Conservation (phyloP, 352 stramenopile genomes). For the Vaucheria bursata region DNA sequence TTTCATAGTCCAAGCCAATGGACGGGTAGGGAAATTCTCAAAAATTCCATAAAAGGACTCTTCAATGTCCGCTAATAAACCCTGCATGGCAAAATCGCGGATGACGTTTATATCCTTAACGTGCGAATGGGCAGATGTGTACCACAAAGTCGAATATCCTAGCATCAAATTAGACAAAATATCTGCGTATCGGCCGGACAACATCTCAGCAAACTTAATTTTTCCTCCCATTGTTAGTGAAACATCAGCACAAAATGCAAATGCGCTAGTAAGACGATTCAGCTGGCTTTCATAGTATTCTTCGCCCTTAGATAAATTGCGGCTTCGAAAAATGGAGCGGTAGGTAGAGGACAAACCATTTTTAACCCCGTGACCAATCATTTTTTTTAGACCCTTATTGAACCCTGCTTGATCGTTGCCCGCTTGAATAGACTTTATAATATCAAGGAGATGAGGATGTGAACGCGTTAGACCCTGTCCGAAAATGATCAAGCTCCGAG, state of each 20-base stretch:
- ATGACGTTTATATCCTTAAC: constrained; percentile 86
- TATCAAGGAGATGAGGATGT: constrained; percentile 90
- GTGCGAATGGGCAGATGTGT: constrained; percentile 75
- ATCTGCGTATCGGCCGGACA: constrained; percentile 90
- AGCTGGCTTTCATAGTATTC: constrained; percentile 90
- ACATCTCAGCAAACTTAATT: constrained; percentile 96
- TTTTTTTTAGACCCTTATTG: constrained; percentile 83
- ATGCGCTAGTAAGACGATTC: constrained; percentile 88
- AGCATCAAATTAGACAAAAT: constrained; percentile 92
- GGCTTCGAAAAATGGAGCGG: constrained; percentile 73
- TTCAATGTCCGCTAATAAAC: constrained; percentile 74
- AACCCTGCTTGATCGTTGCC: constrained; percentile 74
- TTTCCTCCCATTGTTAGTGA: constrained; percentile 90
- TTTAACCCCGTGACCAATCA: constrained; percentile 79
- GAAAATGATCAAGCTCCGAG: constrained; percentile 90
- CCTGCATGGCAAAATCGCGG: constrained; percentile 79
- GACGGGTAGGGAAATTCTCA: constrained; percentile 88
- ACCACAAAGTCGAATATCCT: constrained; percentile 91
- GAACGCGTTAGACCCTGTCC: constrained; percentile 92
- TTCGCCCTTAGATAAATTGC: constrained; percentile 55
- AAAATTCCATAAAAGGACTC: constrained; percentile 85
- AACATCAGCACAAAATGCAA: constrained; percentile 87
- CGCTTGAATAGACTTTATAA: constrained; percentile 92
- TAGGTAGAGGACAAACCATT: constrained; percentile 81
- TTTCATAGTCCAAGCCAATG: constrained; percentile 82